Evolutionary conservation across 768 basidiomycete genomes (phyloP), one percentile per base, ranked within the genome.

Genomic region (Tylopilus rubrobrunneus): DNA sequence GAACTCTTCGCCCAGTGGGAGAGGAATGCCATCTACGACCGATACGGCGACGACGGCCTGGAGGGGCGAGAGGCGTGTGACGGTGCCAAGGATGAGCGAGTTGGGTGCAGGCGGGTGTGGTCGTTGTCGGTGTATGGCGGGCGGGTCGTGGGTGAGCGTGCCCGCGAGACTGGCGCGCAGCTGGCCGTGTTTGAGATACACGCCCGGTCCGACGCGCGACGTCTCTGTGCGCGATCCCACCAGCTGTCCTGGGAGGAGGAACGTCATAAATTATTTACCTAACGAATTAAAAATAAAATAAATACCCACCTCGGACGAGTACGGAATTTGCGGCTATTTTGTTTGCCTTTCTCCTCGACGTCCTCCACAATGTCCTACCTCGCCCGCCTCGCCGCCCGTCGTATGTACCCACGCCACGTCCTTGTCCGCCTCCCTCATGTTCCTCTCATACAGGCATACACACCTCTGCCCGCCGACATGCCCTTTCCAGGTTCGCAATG

Each of bases 401-500:
- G 89, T 89, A 71, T 54, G 82, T 72, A 27, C 36, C 52, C 27
- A 7, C 34, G 4, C 34, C 9, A 5, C 12, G 8, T 33, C 15
- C 31, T 52, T 5, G 45, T 37, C 2, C 23, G 23, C n/a, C n/a
- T 47, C 4, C 6, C 52, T 57, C 6, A 56, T 52, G 17, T 28
- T 3, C 28, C 45, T 31, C 37, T 27, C 49, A 6, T 4, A 49
- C 66, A 96, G 95, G 84, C 65, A 76, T 98, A 50, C 91, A 94
- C 77, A 80, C 81, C 64, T 94, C 95, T 29, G 80, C 86, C 51
- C 82, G 84, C 57, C 76, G 88, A 62, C 75, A 79, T 75, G 94
- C 87, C 37, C 80, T 98, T 61, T 76, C 89, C 56, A 91, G 85
- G 69, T 95, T 98, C 76, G 78, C 85, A 58, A 95, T 97, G 92